Percentiles rank a stretch among this genome's conserved stretches.
phyloP scores from a whole-genome alignment of 805 yeast genomes.

The Cyberlindnera lachancei region DNA sequence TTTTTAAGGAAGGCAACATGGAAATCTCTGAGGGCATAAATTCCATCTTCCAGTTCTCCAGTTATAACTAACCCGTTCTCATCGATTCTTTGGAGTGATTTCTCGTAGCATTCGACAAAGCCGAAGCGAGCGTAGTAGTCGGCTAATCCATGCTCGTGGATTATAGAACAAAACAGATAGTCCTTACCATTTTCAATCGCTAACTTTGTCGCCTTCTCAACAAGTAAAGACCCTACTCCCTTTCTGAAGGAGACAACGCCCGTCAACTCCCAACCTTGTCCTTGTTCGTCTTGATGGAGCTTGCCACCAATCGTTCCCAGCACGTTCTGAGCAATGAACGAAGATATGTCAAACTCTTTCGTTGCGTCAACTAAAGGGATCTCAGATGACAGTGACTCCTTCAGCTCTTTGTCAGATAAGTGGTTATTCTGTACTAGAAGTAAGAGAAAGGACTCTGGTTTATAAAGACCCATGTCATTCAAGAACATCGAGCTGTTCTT shows the following conservation, averaged over 20 bases:
- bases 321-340: constrained; percentile 2
- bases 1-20: constrained; percentile 15
- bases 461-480: constrained; percentile 13
- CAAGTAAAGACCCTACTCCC: constrained; percentile 15
- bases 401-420: not conserved
- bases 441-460: constrained; percentile 12
- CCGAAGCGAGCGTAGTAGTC: constrained; percentile 14
- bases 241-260: constrained; percentile 15
- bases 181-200: constrained; percentile 1
- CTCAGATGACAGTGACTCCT: not conserved
- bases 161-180: constrained; percentile 10
- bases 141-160: constrained; percentile 15
- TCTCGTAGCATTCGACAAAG: constrained; percentile 10
- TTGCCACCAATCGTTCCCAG: constrained; percentile 16
- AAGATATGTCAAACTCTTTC: constrained; percentile 2
- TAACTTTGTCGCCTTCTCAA: constrained; percentile 2
- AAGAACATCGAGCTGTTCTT: constrained; percentile 11
- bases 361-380: constrained; percentile 3
- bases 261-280: constrained; percentile 15
- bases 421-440: constrained; percentile 5
- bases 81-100: constrained; percentile 8
- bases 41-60: constrained; percentile 14
- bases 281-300: not conserved
- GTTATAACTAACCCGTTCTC: constrained; percentile 14
- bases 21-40: constrained; percentile 15